Percentiles rank a stretch among this genome's conserved stretches.
Conservation (phyloP, 768 basidiomycete genomes). For the Cystoderma amianthinum region DNA sequence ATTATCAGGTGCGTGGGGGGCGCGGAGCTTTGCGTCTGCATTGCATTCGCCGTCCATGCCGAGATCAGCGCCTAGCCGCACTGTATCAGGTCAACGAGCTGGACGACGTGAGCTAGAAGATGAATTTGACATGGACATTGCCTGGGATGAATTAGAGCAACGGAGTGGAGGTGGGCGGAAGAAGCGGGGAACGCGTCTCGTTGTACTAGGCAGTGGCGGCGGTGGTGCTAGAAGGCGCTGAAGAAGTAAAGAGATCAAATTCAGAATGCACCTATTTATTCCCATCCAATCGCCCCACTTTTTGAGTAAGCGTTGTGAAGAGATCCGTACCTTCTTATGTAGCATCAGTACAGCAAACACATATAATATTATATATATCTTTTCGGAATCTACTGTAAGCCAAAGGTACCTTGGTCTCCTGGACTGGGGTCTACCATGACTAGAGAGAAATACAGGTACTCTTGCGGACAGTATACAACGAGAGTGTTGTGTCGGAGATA, state of each 20-base stretch:
- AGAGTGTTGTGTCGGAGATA: too few species aligned
- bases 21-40: slow-evolving; percentile 77
- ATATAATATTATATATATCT: slow-evolving; percentile 10
- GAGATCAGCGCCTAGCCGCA: slow-evolving; percentile 11
- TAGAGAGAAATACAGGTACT: background rate
- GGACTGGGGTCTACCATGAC: background rate
- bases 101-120: slow-evolving; percentile 36
- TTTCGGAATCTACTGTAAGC: background rate
- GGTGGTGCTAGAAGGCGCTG: slow-evolving; percentile 48
- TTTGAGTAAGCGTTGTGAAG: slow-evolving; percentile 3
- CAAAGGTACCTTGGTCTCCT: background rate
- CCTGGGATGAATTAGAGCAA: slow-evolving; percentile 78
- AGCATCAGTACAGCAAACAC: slow-evolving; percentile 17
- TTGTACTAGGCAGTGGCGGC: slow-evolving; percentile 65
- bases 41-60: slow-evolving; percentile 52
- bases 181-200: slow-evolving; percentile 56
- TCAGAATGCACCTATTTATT: background rate
- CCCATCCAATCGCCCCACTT: background rate
- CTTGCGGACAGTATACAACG: background rate
- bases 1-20: slow-evolving; percentile 64
- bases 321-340: slow-evolving; percentile 14
- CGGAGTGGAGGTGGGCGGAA: slow-evolving; percentile 43
- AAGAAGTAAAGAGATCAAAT: too few species aligned
- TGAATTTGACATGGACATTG: slow-evolving; percentile 73
- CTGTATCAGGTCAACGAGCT: slow-evolving; percentile 15